Base-by-base conservation (phyloP, 148 eudicot genomes). In the Rhododendron ovatum region DNA sequence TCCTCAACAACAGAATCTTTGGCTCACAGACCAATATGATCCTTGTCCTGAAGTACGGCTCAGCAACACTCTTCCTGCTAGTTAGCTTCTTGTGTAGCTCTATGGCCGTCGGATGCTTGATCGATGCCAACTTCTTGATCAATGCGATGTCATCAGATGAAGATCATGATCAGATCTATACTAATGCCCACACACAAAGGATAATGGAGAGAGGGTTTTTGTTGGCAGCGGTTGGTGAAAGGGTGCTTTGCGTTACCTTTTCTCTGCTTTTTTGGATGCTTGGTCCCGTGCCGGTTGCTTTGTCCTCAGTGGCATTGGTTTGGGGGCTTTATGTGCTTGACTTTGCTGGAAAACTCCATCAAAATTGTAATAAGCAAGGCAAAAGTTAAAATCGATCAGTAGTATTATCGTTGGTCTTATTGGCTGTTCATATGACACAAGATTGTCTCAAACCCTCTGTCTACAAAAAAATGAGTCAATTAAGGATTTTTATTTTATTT, bases 61-160 rank as follows among this genome's bases (percentile, higher is more conserved):
- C 94, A 18, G 90, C 90, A 7, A 78, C 93, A 5, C 83, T 95
- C 6, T 88, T 96, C 85, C 80, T 95, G 81, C 35, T 92, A 48
- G 82, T 85, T 2, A 96, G 99, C 92, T 95, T 96, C 91, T 33
- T 95, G 26, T 95, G 94, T 80, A 96, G 95, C 93, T 93, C 99
- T 2, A 76, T 95, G 81, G 95, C 93, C 10, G 71, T 93, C 1
- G 91, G 92, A 20, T 88, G 82, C 89, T 67, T 96, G 86, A 87
- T 95, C n/a, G 98, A 96, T 74, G 93, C 96, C 12, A 94, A 94
- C 81, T 95, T 88, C 91, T 82, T 96, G 91, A 92, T 95, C 63
- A 94, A 95, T 63, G 93, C 95, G 1, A 26, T 26, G 9, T 71
- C 41, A 30, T 76, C 88, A 24, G 83, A 20, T 7, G 69, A 33